These are phyloP conservation scores for Dictyostelium citrinum DNA, from an alignment of 78 protist species.

Conservation along the genomic window DNA sequence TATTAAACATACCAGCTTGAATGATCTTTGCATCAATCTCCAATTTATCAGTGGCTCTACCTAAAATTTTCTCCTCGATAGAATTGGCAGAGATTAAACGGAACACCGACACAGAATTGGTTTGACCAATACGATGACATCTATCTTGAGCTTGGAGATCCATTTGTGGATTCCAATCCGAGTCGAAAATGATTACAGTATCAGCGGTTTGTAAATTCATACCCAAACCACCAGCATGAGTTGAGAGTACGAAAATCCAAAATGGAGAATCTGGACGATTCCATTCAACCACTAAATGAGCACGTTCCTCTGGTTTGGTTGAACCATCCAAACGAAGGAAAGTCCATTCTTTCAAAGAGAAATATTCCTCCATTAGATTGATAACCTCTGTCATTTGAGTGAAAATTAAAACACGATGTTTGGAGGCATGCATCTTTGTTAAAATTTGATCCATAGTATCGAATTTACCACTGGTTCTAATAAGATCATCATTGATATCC, in stretches of 20 bases:
- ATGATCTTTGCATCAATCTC: conserved; percentile 92
- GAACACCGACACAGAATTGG: conserved; percentile 89
- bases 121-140: conserved; percentile 99
- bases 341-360: conserved; percentile 1
- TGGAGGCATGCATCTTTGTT: conserved; percentile 77
- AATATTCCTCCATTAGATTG: conserved; percentile 88
- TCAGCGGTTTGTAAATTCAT: conserved; percentile 96
- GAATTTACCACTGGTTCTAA: conserved; percentile 89
- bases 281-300: conserved; percentile 63
- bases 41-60: conserved; percentile 90
- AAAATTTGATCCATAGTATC: conserved; percentile 90
- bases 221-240: conserved; percentile 98
- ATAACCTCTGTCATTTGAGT: conserved; percentile 85
- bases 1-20: conserved; percentile 91
- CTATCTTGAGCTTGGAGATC: conserved; percentile 93
- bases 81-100: conserved; percentile 88
- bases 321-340: conserved; percentile 93
- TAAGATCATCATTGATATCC: conserved; percentile 31
- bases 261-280: conserved; percentile 78
- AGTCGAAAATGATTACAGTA: conserved; percentile 95
- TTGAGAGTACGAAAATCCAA: conserved; percentile 89
- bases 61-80: conserved; percentile 93
- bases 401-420: conserved; percentile 89
- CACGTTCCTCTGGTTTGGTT: conserved; percentile 87
- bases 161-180: conserved; percentile 96